Evolutionary conservation across 768 basidiomycete species (phyloP).

Genomic region (Rhizopogon roseolus): DNA sequence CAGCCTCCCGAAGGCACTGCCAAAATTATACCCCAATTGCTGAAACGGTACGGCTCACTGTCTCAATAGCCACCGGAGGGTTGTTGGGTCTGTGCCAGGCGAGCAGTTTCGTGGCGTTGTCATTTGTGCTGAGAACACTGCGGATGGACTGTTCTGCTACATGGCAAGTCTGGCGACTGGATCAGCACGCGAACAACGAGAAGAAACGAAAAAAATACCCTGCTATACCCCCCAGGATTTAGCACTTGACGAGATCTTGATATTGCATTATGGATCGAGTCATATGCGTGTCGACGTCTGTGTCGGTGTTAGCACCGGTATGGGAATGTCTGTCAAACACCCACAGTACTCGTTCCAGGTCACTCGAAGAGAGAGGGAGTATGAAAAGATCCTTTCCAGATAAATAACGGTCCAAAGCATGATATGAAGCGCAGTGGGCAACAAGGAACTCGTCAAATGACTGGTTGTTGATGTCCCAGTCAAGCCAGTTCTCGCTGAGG

Average conservation of each 20-base stretch:
- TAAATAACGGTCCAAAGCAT: slow-evolving; percentile 63
- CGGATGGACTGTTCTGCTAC: slow-evolving; percentile 59
- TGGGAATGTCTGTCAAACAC: slow-evolving; percentile 17
- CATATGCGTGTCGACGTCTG: slow-evolving; percentile 65
- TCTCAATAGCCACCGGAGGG: neutral
- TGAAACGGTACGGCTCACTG: neutral
- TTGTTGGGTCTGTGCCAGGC: slow-evolving; percentile 37
- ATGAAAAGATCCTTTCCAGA: slow-evolving; percentile 61
- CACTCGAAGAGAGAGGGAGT: slow-evolving; percentile 47
- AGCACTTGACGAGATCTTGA: slow-evolving; percentile 55
- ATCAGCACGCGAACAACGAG: slow-evolving; percentile 4
- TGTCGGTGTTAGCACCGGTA: neutral
- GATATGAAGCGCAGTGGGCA: slow-evolving; percentile 65
- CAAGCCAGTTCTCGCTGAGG: slow-evolving; percentile 50
- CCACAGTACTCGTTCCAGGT: slow-evolving; percentile 63
- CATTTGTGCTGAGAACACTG: slow-evolving; percentile 54
- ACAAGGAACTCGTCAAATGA: slow-evolving; percentile 61
- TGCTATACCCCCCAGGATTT: slow-evolving; percentile 40
- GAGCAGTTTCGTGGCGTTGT: slow-evolving; percentile 56
- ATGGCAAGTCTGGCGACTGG: slow-evolving; percentile 45
- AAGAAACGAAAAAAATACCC: slow-evolving; percentile 25
- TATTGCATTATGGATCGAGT: slow-evolving; percentile 71
- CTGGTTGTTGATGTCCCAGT: slow-evolving; percentile 59
- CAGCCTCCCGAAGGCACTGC: no score
- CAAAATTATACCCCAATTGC: neutral